Conservation (phyloP, 805 yeast species). For the Kodamaea neixiangensis region DNA sequence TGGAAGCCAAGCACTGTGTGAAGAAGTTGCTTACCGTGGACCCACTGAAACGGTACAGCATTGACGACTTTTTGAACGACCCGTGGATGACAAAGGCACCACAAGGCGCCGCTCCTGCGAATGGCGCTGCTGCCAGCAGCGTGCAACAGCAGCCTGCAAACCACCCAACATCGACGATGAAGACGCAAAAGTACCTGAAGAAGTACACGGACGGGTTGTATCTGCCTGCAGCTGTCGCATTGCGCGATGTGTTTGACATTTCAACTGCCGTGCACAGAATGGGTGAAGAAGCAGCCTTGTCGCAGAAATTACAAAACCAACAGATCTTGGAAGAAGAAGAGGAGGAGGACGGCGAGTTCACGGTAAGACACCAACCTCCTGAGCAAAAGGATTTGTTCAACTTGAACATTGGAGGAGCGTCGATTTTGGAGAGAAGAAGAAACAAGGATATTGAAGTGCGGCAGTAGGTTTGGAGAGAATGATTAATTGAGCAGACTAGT, state of each 20-base stretch:
- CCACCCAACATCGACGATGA: slow-evolving; percentile 31
- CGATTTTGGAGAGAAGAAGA: slow-evolving; percentile 49
- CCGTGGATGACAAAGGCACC: slow-evolving; percentile 60
- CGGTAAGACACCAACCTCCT: slow-evolving; percentile 14
- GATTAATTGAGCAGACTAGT: not conserved
- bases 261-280: slow-evolving; percentile 83
- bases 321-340: slow-evolving; percentile 30
- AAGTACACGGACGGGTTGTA: slow-evolving; percentile 38
- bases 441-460: slow-evolving; percentile 18
- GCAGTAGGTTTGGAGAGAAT: not conserved
- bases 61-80: slow-evolving; percentile 69
- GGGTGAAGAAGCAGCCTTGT: slow-evolving; percentile 61
- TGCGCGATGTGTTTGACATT: slow-evolving; percentile 84
- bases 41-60: slow-evolving; percentile 65
- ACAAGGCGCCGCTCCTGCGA: slow-evolving; percentile 1
- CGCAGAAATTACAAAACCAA: slow-evolving; percentile 18
- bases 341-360: slow-evolving; percentile 30
- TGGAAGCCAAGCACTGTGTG: slow-evolving; percentile 70
- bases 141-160: slow-evolving; percentile 15
- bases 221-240: slow-evolving; percentile 76
- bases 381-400: slow-evolving; percentile 36
- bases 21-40: slow-evolving; percentile 68
- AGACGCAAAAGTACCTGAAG: slow-evolving; percentile 24
- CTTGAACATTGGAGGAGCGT: slow-evolving; percentile 52
- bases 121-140: slow-evolving; percentile 4